A percentile compares a stretch with the other conserved stretches of the same genome.
Evolutionary conservation across 495 filamentous ascomycete species (phyloP).

Genomic region (Xylaria bambusicola): DNA sequence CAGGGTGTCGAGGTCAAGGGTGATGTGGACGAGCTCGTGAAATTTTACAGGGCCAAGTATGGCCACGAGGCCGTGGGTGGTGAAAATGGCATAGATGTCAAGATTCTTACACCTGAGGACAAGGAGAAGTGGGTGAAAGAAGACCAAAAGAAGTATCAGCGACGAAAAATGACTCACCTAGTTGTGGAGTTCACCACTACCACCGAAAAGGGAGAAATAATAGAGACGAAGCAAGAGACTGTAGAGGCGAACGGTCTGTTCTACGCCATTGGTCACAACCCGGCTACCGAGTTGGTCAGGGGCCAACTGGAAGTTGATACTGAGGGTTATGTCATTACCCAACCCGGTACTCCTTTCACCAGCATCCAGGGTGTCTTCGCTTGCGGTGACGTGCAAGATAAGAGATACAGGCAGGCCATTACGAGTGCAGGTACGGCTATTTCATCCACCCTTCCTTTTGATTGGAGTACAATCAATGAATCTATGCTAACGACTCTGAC

Average conservation of each 20-base stretch:
- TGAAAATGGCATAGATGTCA: no score
- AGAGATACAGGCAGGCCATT: conserved; percentile 95
- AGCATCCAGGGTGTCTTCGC: conserved; percentile 93
- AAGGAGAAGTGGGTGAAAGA: no score
- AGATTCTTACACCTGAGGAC: no score
- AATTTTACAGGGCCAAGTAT: no score
- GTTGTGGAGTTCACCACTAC: conserved; percentile 75
- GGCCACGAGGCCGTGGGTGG: no score
- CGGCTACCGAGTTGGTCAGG: conserved; percentile 84
- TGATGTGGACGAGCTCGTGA: no score
- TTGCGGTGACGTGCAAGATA: conserved; percentile 97
- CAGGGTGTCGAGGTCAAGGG: conserved; percentile 81
- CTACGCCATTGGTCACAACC: conserved; percentile 97
- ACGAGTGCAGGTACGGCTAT: conserved; percentile 87
- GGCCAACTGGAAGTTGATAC: conserved; percentile 82
- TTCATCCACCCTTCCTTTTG: neutral
- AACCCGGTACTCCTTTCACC: conserved; percentile 85
- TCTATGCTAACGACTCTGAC: conserved; percentile 35
- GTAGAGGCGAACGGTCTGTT: conserved; percentile 91
- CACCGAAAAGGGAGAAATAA: no score
- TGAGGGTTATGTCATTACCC: conserved; percentile 85
- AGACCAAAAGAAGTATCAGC: no score
- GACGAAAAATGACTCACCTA: conserved; percentile 88
- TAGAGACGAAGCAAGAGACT: conserved; percentile 73
- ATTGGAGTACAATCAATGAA: neutral